Base-by-base conservation (phyloP, 805 yeast genomes). In the Saccharomycopsis selenospora region DNA sequence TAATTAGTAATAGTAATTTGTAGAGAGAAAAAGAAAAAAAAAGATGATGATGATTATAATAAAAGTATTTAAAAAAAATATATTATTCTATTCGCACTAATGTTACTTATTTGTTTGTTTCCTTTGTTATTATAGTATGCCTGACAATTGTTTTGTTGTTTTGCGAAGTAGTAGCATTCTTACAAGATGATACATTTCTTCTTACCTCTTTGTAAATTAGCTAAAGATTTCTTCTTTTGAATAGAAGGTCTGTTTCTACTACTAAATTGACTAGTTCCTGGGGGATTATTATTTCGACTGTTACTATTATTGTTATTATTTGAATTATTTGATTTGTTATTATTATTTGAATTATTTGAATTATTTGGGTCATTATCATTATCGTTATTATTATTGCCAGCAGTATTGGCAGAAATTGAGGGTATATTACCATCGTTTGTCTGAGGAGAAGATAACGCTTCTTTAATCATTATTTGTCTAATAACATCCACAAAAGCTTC, bases 401-500 rank as follows among this genome's bases (percentile, higher is more conserved):
- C 28, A 10, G 27, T 36, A n/a, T 24, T 27, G 17, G 27, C n/a
- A 3, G 47, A 38, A 27, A 30, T 28, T 27, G 36, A 14, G 7
- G 25, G 40, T 28, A 40, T 46, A 27, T 38, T 29, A 33, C 38
- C 48, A 29, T 47, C 38, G 8, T 30, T 26, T 20, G 17, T n/a
- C 6, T 24, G 43, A 23, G 51, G 50, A 1, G 53, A 47, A 10
- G 44, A n/a, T 46, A 50, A 56, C 41, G 58, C 57, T 50, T 85
- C 95, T 54, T 82, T 80, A 57, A 89, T 73, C 76, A 84, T 86
- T 50, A 90, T 87, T 60, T 88, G 96, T 61, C 95, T 78, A 10
- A 90, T 95, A 27, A 87, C 84, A 62, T 86, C 95, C 29, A 82
- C 73, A 59, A 90, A 93, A 0, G 91, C 93, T 59, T 89, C 95